Evolutionary conservation across 139 green algal species (phyloP).

Genomic region (Tetradesmus obliquus): DNA sequence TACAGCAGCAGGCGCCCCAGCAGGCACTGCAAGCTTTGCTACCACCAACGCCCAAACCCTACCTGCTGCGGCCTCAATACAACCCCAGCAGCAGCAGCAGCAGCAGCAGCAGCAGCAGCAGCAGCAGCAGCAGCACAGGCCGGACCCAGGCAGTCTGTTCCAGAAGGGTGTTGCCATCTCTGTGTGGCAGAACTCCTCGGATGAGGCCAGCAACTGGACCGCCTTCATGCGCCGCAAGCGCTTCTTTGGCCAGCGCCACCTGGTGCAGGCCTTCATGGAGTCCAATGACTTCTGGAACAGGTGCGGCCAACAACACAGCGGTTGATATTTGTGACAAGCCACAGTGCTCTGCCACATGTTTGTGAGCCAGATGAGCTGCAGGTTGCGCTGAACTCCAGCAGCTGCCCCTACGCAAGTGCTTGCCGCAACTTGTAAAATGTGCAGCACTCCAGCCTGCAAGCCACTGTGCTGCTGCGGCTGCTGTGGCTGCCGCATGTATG

Average conservation of each 20-base stretch:
- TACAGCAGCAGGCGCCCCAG: not conserved
- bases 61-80: not conserved
- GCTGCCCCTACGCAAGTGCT: too few relatives aligned
- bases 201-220: slow-evolving; percentile 52
- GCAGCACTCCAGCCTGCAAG: too few relatives aligned
- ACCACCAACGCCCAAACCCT: not conserved
- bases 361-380: not conserved
- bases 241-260: slow-evolving; percentile 44
- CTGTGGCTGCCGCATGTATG: not conserved
- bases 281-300: slow-evolving; percentile 80
- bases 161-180: slow-evolving; percentile 49
- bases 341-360: not conserved
- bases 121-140: not conserved
- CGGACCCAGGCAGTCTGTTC: not conserved
- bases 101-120: slow-evolving; percentile 11
- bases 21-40: not conserved
- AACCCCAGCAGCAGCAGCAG: not conserved
- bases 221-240: slow-evolving; percentile 27
- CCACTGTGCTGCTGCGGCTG: not conserved
- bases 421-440: too few relatives aligned
- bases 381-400: not conserved
- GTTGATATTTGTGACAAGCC: too few relatives aligned
- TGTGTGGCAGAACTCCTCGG: slow-evolving; percentile 66
- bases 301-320: slow-evolving; percentile 28
- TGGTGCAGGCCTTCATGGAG: slow-evolving; percentile 45